Conservation (phyloP, 2,329 filamentous ascomycete species). For the Gaeumannomyces sp. region DNA sequence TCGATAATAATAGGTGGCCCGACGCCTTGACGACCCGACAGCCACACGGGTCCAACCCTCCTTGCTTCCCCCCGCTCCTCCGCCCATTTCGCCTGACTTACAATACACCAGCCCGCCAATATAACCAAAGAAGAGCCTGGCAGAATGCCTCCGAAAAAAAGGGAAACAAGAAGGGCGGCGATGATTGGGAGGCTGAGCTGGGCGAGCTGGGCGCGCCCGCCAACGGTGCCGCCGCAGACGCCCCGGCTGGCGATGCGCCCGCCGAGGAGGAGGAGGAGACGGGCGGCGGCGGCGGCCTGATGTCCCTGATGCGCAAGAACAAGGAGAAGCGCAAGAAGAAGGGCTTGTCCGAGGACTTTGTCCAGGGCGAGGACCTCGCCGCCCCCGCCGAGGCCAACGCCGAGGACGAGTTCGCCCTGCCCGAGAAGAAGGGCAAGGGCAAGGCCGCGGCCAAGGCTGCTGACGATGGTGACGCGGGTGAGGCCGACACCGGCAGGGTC, state of each 20-base stretch:
- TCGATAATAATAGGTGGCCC: neutral
- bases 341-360: constrained; percentile 65
- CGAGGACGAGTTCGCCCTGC: constrained; percentile 80
- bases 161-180: constrained; percentile 72
- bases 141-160: constrained; percentile 94
- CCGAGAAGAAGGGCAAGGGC: constrained; percentile 68
- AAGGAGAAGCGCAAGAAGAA: constrained; percentile 89
- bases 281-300: constrained; percentile 58
- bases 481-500: constrained; percentile 57
- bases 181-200: constrained; percentile 93
- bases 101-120: neutral
- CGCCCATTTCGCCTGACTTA: neutral
- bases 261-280: constrained; percentile 46
- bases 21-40: neutral
- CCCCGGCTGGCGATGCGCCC: constrained; percentile 12
- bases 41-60: neutral
- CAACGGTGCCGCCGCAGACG: constrained; percentile 29
- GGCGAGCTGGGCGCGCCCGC: constrained; percentile 68
- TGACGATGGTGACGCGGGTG: constrained; percentile 42
- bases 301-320: constrained; percentile 76
- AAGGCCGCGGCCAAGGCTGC: constrained; percentile 39
- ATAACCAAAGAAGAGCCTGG: constrained; percentile 11
- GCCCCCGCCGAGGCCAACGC: constrained; percentile 74
- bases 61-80: neutral
- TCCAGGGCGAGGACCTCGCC: constrained; percentile 67